Percentiles rank a stretch among this genome's conserved stretches.
Conservation (phyloP, 495 filamentous ascomycete species). For the Hypoxylon subgilvum region DNA sequence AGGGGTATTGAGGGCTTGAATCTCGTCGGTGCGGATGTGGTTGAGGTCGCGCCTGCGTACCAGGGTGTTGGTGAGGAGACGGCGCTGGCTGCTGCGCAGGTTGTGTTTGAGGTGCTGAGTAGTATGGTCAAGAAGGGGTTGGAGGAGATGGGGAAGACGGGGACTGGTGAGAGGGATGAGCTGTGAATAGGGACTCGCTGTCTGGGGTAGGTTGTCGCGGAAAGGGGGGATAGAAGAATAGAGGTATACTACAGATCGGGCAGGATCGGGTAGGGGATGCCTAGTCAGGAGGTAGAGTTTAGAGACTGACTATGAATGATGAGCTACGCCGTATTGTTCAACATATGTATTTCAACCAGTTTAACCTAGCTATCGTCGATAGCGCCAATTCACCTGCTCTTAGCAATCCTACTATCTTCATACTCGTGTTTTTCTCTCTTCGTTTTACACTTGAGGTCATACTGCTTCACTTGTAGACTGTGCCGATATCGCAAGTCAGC, state of each 20-base stretch:
- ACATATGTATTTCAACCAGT: too few relatives aligned
- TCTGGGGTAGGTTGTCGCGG: too few relatives aligned
- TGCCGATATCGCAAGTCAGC: constrained; percentile 23
- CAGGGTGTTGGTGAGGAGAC: constrained; percentile 84
- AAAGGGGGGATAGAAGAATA: too few relatives aligned
- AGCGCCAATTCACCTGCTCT: too few relatives aligned
- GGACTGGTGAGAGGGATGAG: constrained; percentile 42
- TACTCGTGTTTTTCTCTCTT: too few relatives aligned
- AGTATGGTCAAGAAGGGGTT: constrained; percentile 71
- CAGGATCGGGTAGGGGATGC: too few relatives aligned
- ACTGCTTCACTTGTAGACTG: not conserved
- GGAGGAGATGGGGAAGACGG: constrained; percentile 47
- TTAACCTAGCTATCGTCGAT: too few relatives aligned
- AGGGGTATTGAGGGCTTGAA: constrained; percentile 73
- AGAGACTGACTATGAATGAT: too few relatives aligned
- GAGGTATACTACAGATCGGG: not conserved
- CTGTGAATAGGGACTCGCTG: constrained; percentile 25
- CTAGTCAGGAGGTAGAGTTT: too few relatives aligned
- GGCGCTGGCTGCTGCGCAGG: constrained; percentile 81
- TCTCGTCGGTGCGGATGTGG: constrained; percentile 76
- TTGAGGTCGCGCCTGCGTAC: constrained; percentile 87
- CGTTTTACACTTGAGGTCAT: too few relatives aligned
- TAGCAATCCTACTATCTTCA: too few relatives aligned
- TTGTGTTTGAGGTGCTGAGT: constrained; percentile 81
- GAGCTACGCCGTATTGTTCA: too few relatives aligned